These are phyloP conservation scores for Oryza brachyantha DNA, from an alignment of 176 grass and related monocot genomes.

Conservation along the genomic window DNA sequence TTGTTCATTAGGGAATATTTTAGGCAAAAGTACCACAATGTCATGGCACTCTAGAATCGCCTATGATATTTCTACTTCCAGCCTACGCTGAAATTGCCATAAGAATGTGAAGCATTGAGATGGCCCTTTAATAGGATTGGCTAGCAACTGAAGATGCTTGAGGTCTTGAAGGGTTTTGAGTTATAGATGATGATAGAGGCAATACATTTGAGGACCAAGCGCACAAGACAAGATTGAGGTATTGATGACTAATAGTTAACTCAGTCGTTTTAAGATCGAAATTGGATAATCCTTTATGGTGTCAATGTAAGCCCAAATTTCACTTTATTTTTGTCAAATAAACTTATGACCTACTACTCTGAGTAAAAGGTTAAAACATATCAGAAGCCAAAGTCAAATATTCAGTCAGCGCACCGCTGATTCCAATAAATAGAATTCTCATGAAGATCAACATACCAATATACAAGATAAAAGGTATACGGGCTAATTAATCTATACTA, in stretches of 20 bases:
- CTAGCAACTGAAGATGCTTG: neutral
- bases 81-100: neutral
- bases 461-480: conserved; percentile 21
- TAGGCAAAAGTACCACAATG: neutral
- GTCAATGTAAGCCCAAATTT: neutral
- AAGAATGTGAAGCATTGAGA: neutral
- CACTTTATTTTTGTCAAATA: neutral
- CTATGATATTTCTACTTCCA: neutral
- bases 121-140: neutral
- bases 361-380: conserved; percentile 2
- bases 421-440: neutral
- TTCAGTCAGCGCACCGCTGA: neutral
- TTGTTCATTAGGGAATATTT: neutral
- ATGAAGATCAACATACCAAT: neutral
- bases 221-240: neutral
- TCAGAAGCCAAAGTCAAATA: neutral
- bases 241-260: conserved; percentile 7
- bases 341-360: neutral
- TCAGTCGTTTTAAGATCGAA: neutral
- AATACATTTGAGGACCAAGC: neutral
- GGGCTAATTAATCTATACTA: conserved; percentile 16
- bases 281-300: neutral
- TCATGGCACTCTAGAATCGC: neutral
- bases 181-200: conserved; percentile 3
- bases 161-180: neutral